These are phyloP conservation scores for Macrotyloma uniflorum DNA, from an alignment of 306 rosid species.

Conservation along the genomic window DNA sequence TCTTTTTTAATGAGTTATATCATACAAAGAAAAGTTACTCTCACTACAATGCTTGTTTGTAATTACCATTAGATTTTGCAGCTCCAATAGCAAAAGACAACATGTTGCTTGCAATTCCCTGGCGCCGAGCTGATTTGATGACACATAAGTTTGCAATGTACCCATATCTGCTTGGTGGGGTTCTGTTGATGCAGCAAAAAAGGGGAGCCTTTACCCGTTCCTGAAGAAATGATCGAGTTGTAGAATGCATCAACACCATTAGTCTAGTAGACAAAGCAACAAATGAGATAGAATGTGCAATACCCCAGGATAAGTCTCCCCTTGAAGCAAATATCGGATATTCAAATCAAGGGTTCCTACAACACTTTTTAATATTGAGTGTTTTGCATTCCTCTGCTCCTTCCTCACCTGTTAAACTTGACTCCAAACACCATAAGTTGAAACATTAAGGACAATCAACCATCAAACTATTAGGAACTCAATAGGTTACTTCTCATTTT, in stretches of 20 bases:
- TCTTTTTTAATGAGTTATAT: not conserved
- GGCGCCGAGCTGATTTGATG: slow-evolving; percentile 72
- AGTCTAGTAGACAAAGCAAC: slow-evolving; percentile 28
- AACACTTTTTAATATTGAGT: slow-evolving; percentile 64
- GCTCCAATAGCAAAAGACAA: slow-evolving; percentile 73
- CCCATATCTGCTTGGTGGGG: slow-evolving; percentile 63
- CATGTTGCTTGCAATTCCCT: slow-evolving; percentile 84
- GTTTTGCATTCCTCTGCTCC: slow-evolving; percentile 65
- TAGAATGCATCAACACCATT: slow-evolving; percentile 22
- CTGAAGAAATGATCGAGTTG: slow-evolving; percentile 46
- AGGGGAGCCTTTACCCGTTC: slow-evolving; percentile 67
- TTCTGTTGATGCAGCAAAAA: slow-evolving; percentile 59
- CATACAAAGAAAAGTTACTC: slow-evolving; percentile 8
- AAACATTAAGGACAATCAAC: slow-evolving; percentile 33
- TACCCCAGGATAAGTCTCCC: slow-evolving; percentile 97
- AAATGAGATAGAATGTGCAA: slow-evolving; percentile 13
- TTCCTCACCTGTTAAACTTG: slow-evolving; percentile 75
- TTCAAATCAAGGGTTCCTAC: slow-evolving; percentile 94
- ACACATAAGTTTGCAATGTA: slow-evolving; percentile 88
- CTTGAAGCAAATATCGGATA: slow-evolving; percentile 66
- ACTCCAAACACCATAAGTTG: slow-evolving; percentile 45
- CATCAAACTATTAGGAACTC: not conserved
- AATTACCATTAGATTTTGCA: slow-evolving; percentile 71
- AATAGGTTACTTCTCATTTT: not conserved
- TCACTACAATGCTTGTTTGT: slow-evolving; percentile 30